A percentile compares a stretch with the other conserved stretches of the same genome.
phyloP scores from a whole-genome alignment of 371 early-diverging fungal species.

The Catenaria anguillulae region DNA sequence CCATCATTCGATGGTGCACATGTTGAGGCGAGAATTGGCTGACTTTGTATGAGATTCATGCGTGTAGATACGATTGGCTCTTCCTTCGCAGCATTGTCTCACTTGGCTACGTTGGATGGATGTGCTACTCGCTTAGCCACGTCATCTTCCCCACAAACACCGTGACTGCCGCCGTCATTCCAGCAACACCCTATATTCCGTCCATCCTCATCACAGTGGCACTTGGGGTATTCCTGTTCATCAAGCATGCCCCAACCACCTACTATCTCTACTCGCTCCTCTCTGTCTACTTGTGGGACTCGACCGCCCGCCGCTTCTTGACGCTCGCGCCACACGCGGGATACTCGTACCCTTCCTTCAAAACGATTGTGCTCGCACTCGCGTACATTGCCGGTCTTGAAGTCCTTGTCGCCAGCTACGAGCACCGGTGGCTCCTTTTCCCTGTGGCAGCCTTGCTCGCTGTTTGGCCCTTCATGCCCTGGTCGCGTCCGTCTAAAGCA shows the following conservation, averaged over 20 bases:
- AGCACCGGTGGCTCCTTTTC: slow-evolving; percentile 5
- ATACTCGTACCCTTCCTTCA: too few species aligned
- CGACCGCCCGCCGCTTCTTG: too few species aligned
- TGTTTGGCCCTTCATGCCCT: too few species aligned
- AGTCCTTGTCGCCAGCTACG: slow-evolving; percentile 13
- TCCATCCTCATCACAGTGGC: not conserved
- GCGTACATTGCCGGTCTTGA: slow-evolving; percentile 9
- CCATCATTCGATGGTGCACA: too few species aligned
- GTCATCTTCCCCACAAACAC: too few species aligned
- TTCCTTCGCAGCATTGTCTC: slow-evolving; percentile 70
- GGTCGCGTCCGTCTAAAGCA: too few species aligned
- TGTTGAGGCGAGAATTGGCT: too few species aligned
- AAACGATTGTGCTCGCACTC: too few species aligned
- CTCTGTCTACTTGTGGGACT: slow-evolving; percentile 70
- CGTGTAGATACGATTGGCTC: slow-evolving; percentile 70
- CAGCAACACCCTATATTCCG: not conserved
- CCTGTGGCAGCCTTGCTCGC: too few species aligned
- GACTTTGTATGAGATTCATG: too few species aligned
- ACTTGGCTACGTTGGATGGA: slow-evolving; percentile 86
- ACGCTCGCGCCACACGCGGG: too few species aligned
- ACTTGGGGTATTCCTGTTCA: slow-evolving; percentile 18
- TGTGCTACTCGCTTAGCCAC: slow-evolving; percentile 32
- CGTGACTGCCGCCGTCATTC: too few species aligned
- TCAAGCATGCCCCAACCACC: slow-evolving; percentile 58
- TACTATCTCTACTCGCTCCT: slow-evolving; percentile 77